Base-by-base conservation (phyloP, 2,329 filamentous ascomycete genomes). In the Claviceps humidiphila region DNA sequence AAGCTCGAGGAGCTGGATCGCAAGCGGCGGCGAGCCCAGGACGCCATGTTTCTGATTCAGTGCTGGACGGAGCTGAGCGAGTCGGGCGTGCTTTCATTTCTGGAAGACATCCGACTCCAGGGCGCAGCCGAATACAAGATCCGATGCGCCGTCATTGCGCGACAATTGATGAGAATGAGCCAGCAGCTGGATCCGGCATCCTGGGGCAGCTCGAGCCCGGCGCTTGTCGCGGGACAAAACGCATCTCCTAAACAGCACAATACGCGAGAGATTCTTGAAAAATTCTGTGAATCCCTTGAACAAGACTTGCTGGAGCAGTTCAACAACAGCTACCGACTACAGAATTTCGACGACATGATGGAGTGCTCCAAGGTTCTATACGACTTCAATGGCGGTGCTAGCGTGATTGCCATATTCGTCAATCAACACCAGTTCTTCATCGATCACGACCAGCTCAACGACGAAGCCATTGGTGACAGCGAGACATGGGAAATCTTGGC, bases 361-460 rank as follows among this genome's bases (percentile, higher is more conserved):
- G 93, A 97, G 65, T 98, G 93, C 65, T 88, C 94, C 51, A 87
- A 87, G 62, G 93, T 96, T 43, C 74, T 98, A 56, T 80, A 93
- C 64, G 93, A 97, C 68, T 98, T 98, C 75, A 95, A 91, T 66
- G 89, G 93, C 50, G 93, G 93, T 50, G 83, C 89, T 53, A 97
- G 90, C 65, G 93, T 97, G 54, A 95, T 96, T 67, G 91, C 88
- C 14, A 77, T 91, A 11, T 98, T 97, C 67, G 91, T 98, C 63
- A 98, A 98, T 64, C 93, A 98, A 67, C 94, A 98, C 69, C 89
- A 95, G 63, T 98, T 98, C 76, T 98, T 98, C 71, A 96, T 98
- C 63, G 93, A 97, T 64, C 79, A 90, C 26, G 93, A 89, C 59
- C 91, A 97, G 66, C 74, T 98, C 53, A 86, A 85, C 0, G 90